Evolutionary conservation across 2,329 filamentous ascomycete species (phyloP).

Genomic region (Fusarium sp.): DNA sequence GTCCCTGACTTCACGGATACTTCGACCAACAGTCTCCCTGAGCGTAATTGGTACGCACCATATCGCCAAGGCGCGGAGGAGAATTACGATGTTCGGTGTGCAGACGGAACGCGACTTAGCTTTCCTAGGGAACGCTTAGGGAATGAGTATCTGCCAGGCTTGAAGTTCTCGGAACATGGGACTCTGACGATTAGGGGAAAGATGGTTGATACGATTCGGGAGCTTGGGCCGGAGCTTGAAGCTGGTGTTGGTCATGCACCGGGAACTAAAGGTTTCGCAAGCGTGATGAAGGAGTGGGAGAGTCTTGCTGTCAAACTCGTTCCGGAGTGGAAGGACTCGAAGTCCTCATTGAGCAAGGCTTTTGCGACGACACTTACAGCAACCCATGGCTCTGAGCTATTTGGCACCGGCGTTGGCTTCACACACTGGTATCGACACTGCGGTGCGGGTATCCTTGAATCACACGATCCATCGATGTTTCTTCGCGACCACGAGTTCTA

Average conservation of each 20-base stretch:
- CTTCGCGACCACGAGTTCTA: conserved; percentile 14
- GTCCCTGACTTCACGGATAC: conserved; percentile 3
- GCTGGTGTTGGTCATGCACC: background rate
- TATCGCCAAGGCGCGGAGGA: background rate
- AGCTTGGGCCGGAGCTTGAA: background rate
- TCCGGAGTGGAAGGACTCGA: background rate
- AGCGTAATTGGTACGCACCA: background rate
- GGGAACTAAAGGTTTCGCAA: background rate
- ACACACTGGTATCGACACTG: conserved; percentile 17
- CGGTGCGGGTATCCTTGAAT: background rate
- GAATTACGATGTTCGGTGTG: background rate
- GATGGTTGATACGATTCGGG: background rate
- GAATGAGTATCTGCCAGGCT: background rate
- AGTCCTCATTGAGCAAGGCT: background rate
- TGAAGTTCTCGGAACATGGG: background rate
- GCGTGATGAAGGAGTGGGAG: conserved; percentile 2
- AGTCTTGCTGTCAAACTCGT: background rate
- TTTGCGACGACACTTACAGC: conserved; percentile 1
- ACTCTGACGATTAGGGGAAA: background rate
- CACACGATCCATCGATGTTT: background rate
- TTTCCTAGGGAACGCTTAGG: background rate
- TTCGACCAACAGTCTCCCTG: background rate
- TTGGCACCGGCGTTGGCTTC: background rate
- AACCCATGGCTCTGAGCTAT: accelerated
- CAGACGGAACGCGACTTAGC: background rate